Evolutionary conservation across 352 stramenopile genomes (phyloP), one percentile per base, ranked within the genome.

Genomic region (Phytophthora brassicae): DNA sequence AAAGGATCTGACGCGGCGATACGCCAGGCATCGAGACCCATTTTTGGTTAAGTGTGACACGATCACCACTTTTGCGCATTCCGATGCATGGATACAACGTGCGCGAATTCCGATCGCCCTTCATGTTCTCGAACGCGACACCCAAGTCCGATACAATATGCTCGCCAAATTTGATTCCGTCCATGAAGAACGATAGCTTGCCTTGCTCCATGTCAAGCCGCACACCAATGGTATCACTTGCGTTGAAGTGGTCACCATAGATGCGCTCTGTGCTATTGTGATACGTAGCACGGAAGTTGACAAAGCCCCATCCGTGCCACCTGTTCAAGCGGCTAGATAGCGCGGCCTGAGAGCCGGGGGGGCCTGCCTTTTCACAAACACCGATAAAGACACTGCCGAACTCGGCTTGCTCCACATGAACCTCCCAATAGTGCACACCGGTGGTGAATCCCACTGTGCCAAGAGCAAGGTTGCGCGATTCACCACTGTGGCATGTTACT

Each of bases 121-220:
- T 95, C 60, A 96, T 84, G 43, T 97, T 96, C 52, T 99, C 94
- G 69, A 98, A 99, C 3, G 97, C 97, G 62, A 97, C 96, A 14
- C 97, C 97, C 16, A 99, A 79, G 72, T 99, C 96, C 48, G 96
- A 97, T 28, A 99, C 81, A 53, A 99, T 98, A 64, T 99, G 97
- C 70, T 99, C 96, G n/a, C 97, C 97, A 81, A 98, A 99, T 72
- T 99, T 99, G 46, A 99, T 94, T 17, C 96, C 97, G 68, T 99
- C 97, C 81, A 98, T 98, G 57, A 99, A 99, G 72, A 99, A 99
- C 33, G 91, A 94, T 39, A 99, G 68, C 46, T 97, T 97, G 31
- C 98, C 97, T 68, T 93, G 84, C 64, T 99, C 96, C 82, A 99
- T 99, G 79, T 99, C 96, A 11, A 99, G 83, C 55, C 98, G 82